These are phyloP conservation scores for Ottelia alismoides DNA, from an alignment of 106 monocot genomes.

Conservation along the genomic window DNA sequence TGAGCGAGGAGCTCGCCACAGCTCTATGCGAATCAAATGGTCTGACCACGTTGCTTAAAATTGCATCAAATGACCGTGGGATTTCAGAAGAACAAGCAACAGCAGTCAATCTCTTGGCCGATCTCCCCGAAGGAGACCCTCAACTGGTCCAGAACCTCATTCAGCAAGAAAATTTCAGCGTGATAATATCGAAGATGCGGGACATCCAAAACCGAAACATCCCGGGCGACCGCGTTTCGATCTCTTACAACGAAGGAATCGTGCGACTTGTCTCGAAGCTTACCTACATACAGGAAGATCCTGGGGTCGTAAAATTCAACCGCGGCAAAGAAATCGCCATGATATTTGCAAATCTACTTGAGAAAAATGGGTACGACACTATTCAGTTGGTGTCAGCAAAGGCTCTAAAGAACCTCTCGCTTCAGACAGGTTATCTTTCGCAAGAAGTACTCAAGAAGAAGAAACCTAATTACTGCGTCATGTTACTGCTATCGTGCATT, in stretches of 20 bases:
- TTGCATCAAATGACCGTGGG: constrained; percentile 40
- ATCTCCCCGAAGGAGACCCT: constrained; percentile 52
- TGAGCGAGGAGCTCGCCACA: constrained; percentile 66
- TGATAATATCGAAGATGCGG: constrained; percentile 36
- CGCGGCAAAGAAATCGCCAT: constrained; percentile 52
- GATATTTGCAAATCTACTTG: constrained; percentile 59
- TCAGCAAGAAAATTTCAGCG: constrained; percentile 44
- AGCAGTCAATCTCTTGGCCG: constrained; percentile 54
- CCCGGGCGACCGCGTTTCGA: constrained; percentile 38
- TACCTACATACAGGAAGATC: constrained; percentile 39
- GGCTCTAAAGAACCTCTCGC: constrained; percentile 78
- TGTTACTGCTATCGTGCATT: constrained; percentile 26
- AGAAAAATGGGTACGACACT: constrained; percentile 59
- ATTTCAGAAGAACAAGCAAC: constrained; percentile 82
- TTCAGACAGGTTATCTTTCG: constrained; percentile 36
- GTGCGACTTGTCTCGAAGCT: constrained; percentile 51
- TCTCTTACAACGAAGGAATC: constrained; percentile 60
- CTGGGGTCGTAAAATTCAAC: constrained; percentile 21
- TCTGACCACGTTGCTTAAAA: too few relatives aligned
- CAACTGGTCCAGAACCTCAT: constrained; percentile 49
- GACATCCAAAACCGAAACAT: constrained; percentile 38
- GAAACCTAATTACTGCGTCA: background rate
- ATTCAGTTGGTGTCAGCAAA: constrained; percentile 51
- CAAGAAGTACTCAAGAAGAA: background rate
- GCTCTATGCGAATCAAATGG: constrained; percentile 38